These are phyloP conservation scores for Fusarium tricinctum DNA, from an alignment of 2,329 filamentous ascomycete species.

Conservation along the genomic window DNA sequence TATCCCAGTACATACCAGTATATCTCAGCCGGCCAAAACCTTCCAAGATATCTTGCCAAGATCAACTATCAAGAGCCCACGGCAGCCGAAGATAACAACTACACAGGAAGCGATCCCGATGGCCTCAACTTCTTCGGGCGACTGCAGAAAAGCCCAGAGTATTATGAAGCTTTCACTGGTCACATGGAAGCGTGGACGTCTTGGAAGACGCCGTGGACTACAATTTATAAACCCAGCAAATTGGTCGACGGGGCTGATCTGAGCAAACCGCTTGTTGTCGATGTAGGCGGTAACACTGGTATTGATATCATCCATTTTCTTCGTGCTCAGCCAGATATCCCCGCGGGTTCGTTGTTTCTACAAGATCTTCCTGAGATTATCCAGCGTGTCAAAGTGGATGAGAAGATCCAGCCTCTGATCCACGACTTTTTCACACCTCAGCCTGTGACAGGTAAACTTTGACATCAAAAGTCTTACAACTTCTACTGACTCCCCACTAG, in stretches of 20 bases:
- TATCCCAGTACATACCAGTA: slow-evolving; percentile 31
- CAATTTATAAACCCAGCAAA: slow-evolving; percentile 31
- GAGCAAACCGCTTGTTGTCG: slow-evolving; percentile 24
- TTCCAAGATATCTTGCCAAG: slow-evolving; percentile 38
- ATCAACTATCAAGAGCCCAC: slow-evolving; percentile 31
- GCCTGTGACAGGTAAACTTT: slow-evolving; percentile 17
- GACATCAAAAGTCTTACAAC: rapidly evolving
- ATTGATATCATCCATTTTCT: slow-evolving; percentile 36
- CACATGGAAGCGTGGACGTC: slow-evolving; percentile 41
- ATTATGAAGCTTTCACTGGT: slow-evolving; percentile 33
- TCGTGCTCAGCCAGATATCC: slow-evolving; percentile 10
- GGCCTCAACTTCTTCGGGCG: slow-evolving; percentile 38
- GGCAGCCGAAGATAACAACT: slow-evolving; percentile 22
- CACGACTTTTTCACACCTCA: slow-evolving; percentile 43
- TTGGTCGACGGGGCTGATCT: slow-evolving; percentile 26
- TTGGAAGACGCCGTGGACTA: slow-evolving; percentile 43
- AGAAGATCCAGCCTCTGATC: slow-evolving; percentile 19
- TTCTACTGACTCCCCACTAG: neutral
- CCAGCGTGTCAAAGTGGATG: slow-evolving; percentile 13
- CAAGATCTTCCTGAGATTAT: slow-evolving; percentile 42
- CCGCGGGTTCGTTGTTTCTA: slow-evolving; percentile 12
- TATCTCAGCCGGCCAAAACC: slow-evolving; percentile 30
- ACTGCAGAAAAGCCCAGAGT: slow-evolving; percentile 37
- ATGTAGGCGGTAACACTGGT: slow-evolving; percentile 39
- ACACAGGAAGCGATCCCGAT: slow-evolving; percentile 21